A percentile compares a stretch with the other conserved stretches of the same genome.
phyloP scores from a whole-genome alignment of 2,329 filamentous ascomycete species.

The Tolypocladium cylindrosporum region DNA sequence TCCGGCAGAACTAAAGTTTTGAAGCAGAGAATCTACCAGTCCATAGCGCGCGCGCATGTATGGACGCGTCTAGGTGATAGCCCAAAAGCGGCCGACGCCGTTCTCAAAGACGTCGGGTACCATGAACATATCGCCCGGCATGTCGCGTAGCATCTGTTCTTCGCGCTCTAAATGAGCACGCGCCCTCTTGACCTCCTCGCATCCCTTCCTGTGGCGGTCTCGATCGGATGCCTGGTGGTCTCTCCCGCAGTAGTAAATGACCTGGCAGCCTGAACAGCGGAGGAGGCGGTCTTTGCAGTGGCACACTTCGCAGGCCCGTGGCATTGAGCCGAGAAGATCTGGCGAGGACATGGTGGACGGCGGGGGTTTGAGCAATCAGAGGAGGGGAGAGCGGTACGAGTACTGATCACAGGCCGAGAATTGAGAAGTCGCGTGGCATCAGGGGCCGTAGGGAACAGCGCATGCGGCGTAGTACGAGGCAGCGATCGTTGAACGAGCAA shows the following conservation, averaged over 20 bases:
- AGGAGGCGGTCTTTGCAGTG: neutral
- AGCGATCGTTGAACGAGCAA: too few relatives aligned
- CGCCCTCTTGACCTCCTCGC: slow-evolving; percentile 1
- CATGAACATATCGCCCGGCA: slow-evolving; percentile 13
- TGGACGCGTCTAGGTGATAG: slow-evolving; percentile 24
- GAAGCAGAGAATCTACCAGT: slow-evolving; percentile 20
- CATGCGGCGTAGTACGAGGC: too few relatives aligned
- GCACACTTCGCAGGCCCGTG: slow-evolving; percentile 10
- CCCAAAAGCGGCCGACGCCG: slow-evolving; percentile 31
- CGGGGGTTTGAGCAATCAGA: too few relatives aligned
- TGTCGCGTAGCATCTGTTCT: slow-evolving; percentile 25
- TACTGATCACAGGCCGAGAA: too few relatives aligned
- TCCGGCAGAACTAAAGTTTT: slow-evolving; percentile 14
- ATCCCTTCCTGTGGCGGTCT: neutral
- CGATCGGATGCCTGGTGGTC: slow-evolving; percentile 1
- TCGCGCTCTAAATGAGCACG: slow-evolving; percentile 11
- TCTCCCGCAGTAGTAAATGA: slow-evolving; percentile 5
- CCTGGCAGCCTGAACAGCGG: slow-evolving; percentile 4
- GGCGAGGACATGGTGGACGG: too few relatives aligned
- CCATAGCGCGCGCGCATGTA: slow-evolving; percentile 30
- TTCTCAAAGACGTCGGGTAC: slow-evolving; percentile 26
- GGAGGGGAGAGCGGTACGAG: too few relatives aligned
- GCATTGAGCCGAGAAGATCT: neutral
- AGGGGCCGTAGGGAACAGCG: too few relatives aligned
- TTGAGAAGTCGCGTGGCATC: too few relatives aligned